phyloP scores from a whole-genome alignment of 305 asterid genomes.

The Salvia sclarea region DNA sequence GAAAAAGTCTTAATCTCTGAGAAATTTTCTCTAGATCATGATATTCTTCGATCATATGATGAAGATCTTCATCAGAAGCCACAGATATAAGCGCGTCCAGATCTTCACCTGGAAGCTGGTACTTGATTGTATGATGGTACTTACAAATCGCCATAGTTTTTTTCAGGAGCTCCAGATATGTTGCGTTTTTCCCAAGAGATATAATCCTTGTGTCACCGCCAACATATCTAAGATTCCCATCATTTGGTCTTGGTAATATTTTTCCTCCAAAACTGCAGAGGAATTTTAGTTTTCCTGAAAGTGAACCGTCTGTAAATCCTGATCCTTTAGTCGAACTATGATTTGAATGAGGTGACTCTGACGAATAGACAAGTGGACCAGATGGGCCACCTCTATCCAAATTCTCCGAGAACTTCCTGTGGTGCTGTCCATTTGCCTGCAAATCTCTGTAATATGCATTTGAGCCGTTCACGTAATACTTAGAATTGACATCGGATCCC shows the following conservation, averaged over 20 bases:
- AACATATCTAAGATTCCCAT: conserved; percentile 81
- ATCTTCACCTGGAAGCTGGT: conserved; percentile 96
- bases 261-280: conserved; percentile 93
- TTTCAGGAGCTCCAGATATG: conserved; percentile 58
- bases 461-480: conserved; percentile 29
- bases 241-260: conserved; percentile 82
- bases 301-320: conserved; percentile 41
- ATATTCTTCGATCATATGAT: conserved; percentile 90
- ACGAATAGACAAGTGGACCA: conserved; percentile 34
- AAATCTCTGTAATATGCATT: conserved; percentile 38
- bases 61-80: conserved; percentile 88
- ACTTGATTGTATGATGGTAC: conserved; percentile 71
- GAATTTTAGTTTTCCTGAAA: conserved; percentile 63
- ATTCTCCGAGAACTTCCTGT: conserved; percentile 41
- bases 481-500: conserved; percentile 30
- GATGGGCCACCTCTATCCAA: conserved; percentile 42
- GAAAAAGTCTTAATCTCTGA: conserved; percentile 73
- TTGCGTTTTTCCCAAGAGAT: conserved; percentile 59
- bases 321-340: conserved; percentile 37
- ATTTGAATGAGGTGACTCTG: conserved; percentile 46
- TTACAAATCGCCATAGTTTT: conserved; percentile 65
- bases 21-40: conserved; percentile 69
- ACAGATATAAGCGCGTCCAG: conserved; percentile 89
- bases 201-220: conserved; percentile 92
- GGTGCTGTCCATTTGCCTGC: conserved; percentile 34